phyloP scores from a whole-genome alignment of 768 basidiomycete species.

The Russula vinacea region DNA sequence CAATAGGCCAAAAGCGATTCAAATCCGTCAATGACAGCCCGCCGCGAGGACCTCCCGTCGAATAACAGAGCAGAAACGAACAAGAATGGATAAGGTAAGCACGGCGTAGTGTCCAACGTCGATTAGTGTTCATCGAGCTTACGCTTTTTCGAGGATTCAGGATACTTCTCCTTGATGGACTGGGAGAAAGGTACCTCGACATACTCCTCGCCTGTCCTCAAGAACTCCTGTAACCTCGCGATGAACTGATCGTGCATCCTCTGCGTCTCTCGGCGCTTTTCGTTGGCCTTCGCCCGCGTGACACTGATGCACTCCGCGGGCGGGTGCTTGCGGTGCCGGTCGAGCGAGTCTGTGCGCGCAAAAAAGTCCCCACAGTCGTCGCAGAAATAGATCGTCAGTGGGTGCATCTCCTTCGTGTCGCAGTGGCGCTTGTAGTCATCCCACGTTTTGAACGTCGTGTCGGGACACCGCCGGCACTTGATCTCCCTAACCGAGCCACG shows the following conservation, averaged over 20 bases:
- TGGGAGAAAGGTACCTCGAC: neutral
- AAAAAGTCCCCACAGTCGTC: conserved; percentile 1
- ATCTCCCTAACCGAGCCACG: neutral
- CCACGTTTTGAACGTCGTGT: neutral
- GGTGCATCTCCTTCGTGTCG: neutral
- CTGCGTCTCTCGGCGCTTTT: neutral
- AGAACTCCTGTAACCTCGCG: too few relatives aligned
- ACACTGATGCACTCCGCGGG: neutral
- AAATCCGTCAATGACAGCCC: neutral
- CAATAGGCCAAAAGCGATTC: neutral
- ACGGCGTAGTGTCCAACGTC: too few relatives aligned
- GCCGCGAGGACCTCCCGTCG: neutral
- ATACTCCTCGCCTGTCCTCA: neutral
- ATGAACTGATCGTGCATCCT: neutral
- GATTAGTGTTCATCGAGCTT: neutral
- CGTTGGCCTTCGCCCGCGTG: neutral
- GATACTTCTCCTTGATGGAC: neutral
- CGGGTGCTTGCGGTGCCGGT: neutral
- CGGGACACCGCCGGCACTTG: conserved; percentile 4
- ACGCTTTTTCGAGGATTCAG: neutral
- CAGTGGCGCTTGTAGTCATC: neutral
- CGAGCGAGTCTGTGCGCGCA: neutral
- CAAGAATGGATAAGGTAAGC: too few relatives aligned
- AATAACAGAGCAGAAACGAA: neutral
- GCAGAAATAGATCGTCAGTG: neutral